Base-by-base conservation (phyloP, 192 early-diverging fungal genomes). In the Backusella sp. region DNA sequence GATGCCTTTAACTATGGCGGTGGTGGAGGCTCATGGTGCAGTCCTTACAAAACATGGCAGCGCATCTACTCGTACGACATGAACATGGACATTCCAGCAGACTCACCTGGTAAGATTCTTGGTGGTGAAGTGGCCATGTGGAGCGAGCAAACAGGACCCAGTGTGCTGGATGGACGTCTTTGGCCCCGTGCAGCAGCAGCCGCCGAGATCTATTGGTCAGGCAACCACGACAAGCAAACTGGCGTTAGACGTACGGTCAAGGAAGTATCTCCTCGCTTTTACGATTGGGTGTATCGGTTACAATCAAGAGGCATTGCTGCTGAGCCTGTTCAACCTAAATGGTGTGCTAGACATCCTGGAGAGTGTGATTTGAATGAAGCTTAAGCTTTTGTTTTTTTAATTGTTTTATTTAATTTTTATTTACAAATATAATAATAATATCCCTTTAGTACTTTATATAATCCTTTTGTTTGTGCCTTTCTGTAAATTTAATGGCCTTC, bases 11-110 rank as follows among this genome's bases (percentile, higher is more conserved):
- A 88, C 56, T 88, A 83, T 56, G 74, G 69, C 53, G 86, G 86
- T 8, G n/a, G 23, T 15, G 84, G 82, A 68, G 83, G 81, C 53
- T 92, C 91, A 36, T 94, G 93, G 92, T 94, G 93, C 80, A 87
- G 84, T 37, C 92, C 93, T 44, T 92, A 84, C 88, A 92, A 91
- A 86, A 82, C 88, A 34, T 93, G 92, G 92, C 88, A 91, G 83
- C 87, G 88, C 41, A 86, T 92, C 56, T 92, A 94, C 77, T 77
- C 82, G 66, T 93, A 88, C 78, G 87, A 93, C 74, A 84, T 90
- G 44, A 85, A 84, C 68, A 82, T 86, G 52, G 87, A 86, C 35
- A 82, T 92, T 73, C 86, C 84, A 0, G 7, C 5, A 28, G 56
- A 59, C 14, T 78, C 76, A 0, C 79, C 79, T 34, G 86, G 86